Evolutionary conservation across 106 monocot species (phyloP).

Genomic region (Vanilla planifolia): DNA sequence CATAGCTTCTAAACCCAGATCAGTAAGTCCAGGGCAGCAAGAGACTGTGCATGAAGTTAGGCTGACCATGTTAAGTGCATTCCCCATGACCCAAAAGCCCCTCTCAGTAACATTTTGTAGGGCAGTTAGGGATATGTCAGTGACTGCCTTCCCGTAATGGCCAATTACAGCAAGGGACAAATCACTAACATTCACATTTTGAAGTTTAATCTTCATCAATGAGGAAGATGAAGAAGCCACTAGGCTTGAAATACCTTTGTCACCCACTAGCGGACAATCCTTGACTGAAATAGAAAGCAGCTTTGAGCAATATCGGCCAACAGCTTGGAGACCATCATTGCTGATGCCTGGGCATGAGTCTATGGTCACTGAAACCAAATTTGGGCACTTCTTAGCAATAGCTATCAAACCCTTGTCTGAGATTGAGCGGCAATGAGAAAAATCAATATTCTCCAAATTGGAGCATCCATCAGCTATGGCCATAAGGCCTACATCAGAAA

Average conservation of each 20-base stretch:
- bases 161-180: slow-evolving; percentile 66
- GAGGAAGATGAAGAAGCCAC: slow-evolving; percentile 48
- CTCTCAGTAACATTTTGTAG: slow-evolving; percentile 54
- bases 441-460: slow-evolving; percentile 59
- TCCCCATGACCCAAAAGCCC: slow-evolving; percentile 96
- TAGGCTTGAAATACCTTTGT: slow-evolving; percentile 60
- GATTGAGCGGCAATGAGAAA: slow-evolving; percentile 51
- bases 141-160: slow-evolving; percentile 54
- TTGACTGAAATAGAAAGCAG: slow-evolving; percentile 52
- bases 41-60: slow-evolving; percentile 34
- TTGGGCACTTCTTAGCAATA: slow-evolving; percentile 66
- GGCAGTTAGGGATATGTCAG: slow-evolving; percentile 31
- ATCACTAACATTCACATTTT: slow-evolving; percentile 51
- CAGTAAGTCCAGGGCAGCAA: slow-evolving; percentile 60
- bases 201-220: slow-evolving; percentile 52
- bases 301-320: slow-evolving; percentile 58
- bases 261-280: slow-evolving; percentile 53
- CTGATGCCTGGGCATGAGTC: slow-evolving; percentile 49
- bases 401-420: slow-evolving; percentile 65
- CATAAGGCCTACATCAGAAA: slow-evolving; percentile 50
- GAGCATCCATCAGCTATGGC: slow-evolving; percentile 64
- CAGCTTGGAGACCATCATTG: slow-evolving; percentile 53
- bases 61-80: slow-evolving; percentile 49
- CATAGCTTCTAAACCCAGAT: slow-evolving; percentile 55
- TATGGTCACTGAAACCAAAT: slow-evolving; percentile 36